These are phyloP conservation scores for Fremontodendron californicum DNA, from an alignment of 345 rosid genomes.

Conservation along the genomic window DNA sequence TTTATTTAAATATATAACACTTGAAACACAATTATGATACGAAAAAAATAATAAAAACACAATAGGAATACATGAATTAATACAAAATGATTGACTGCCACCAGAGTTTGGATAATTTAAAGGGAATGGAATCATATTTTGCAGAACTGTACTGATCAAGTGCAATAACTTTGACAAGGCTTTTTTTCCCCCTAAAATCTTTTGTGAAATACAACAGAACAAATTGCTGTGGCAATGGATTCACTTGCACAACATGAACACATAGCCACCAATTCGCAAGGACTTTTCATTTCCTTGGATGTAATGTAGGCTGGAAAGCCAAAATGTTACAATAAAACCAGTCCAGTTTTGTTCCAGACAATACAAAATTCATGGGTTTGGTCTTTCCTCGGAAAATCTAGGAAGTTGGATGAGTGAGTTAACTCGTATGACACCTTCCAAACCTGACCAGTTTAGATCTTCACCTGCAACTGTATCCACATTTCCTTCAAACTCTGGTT, in stretches of 20 bases:
- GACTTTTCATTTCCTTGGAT: conserved; percentile 5
- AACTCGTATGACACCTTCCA: conserved; percentile 96
- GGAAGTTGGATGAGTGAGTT: conserved; percentile 98
- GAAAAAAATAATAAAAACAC: too few species aligned
- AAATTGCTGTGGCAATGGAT: conserved; percentile 20
- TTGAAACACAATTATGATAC: too few species aligned
- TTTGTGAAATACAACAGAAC: conserved; percentile 22
- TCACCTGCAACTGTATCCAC: conserved; percentile 35
- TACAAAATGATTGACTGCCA: background rate
- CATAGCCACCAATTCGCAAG: conserved; percentile 15
- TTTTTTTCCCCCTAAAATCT: conserved; percentile 13
- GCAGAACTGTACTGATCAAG: conserved; percentile 10
- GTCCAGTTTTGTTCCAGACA: conserved; percentile 13
- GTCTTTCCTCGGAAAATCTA: conserved; percentile 76
- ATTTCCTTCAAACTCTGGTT: conserved; percentile 35
- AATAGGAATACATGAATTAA: too few species aligned
- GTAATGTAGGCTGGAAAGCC: conserved; percentile 13
- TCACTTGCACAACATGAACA: conserved; percentile 22
- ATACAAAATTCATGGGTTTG: conserved; percentile 28
- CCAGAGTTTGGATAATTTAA: background rate
- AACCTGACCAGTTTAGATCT: conserved; percentile 87
- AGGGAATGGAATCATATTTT: background rate
- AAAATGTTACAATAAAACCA: conserved; percentile 22
- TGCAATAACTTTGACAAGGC: conserved; percentile 18
- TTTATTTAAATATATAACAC: too few species aligned